Conservation (phyloP, 768 basidiomycete species). For the Phaffia australis region DNA sequence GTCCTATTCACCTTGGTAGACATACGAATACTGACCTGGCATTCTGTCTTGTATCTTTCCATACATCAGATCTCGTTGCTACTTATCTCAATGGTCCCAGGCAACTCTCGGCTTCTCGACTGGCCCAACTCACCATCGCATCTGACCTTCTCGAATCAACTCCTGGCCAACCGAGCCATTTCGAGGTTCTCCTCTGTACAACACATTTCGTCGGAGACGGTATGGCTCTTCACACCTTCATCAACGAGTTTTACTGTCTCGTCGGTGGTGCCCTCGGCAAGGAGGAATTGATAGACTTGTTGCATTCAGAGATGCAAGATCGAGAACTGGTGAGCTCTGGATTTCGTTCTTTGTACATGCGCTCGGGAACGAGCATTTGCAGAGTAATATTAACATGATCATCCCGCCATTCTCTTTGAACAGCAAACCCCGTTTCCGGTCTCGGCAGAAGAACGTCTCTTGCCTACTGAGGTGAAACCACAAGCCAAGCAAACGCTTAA, state of each 20-base stretch:
- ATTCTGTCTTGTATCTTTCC: neutral
- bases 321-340: neutral
- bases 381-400: too few species aligned
- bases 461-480: slow-evolving; percentile 30
- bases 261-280: slow-evolving; percentile 40
- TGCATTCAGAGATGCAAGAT: neutral
- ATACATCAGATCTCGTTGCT: slow-evolving; percentile 44
- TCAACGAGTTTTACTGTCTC: slow-evolving; percentile 64
- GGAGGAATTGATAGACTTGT: neutral
- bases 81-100: slow-evolving; percentile 65
- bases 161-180: slow-evolving; percentile 26
- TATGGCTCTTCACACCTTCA: slow-evolving; percentile 71
- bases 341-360: neutral
- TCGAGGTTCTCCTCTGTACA: slow-evolving; percentile 51
- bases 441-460: slow-evolving; percentile 48
- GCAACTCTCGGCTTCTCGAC: slow-evolving; percentile 54
- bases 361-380: neutral
- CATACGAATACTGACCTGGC: neutral
- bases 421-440: slow-evolving; percentile 35
- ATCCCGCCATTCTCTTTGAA: neutral
- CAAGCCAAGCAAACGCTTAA: neutral
- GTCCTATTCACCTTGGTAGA: too few species aligned
- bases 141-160: neutral
- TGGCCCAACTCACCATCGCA: slow-evolving; percentile 52
- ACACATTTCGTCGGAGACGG: slow-evolving; percentile 76